Conservation (phyloP, 345 rosid species). For the Aquilaria yunnanensis region DNA sequence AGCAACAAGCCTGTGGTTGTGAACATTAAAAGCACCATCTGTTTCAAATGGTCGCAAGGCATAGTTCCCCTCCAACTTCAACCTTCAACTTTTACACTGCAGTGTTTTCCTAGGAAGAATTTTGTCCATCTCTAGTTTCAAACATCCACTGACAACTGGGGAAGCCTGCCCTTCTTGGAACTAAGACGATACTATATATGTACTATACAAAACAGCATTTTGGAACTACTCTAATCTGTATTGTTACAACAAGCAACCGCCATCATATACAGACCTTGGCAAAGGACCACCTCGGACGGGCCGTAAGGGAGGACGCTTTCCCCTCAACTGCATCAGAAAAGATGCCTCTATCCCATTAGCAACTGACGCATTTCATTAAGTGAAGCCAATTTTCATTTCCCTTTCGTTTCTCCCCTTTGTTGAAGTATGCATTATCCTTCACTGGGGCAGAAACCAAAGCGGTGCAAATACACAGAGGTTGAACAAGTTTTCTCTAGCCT, state of each 20-base stretch:
- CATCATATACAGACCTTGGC: conserved; percentile 4
- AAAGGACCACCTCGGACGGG: not conserved
- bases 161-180: too few relatives aligned
- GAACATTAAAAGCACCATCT: too few relatives aligned
- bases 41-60: too few relatives aligned
- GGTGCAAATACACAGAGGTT: not conserved
- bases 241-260: not conserved
- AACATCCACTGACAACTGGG: too few relatives aligned
- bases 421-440: not conserved
- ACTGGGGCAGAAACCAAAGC: not conserved
- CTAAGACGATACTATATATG: too few relatives aligned
- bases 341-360: not conserved
- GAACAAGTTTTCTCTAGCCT: not conserved
- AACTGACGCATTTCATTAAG: not conserved
- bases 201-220: too few relatives aligned
- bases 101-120: too few relatives aligned
- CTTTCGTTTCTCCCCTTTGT: not conserved
- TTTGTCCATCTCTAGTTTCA: too few relatives aligned
- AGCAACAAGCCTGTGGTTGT: too few relatives aligned
- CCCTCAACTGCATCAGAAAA: not conserved
- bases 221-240: too few relatives aligned
- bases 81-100: too few relatives aligned
- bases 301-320: not conserved
- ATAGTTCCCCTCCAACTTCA: too few relatives aligned
- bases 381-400: not conserved